These are phyloP conservation scores for Cercospora zeina DNA, from an alignment of 2,329 filamentous ascomycete species.

Conservation along the genomic window DNA sequence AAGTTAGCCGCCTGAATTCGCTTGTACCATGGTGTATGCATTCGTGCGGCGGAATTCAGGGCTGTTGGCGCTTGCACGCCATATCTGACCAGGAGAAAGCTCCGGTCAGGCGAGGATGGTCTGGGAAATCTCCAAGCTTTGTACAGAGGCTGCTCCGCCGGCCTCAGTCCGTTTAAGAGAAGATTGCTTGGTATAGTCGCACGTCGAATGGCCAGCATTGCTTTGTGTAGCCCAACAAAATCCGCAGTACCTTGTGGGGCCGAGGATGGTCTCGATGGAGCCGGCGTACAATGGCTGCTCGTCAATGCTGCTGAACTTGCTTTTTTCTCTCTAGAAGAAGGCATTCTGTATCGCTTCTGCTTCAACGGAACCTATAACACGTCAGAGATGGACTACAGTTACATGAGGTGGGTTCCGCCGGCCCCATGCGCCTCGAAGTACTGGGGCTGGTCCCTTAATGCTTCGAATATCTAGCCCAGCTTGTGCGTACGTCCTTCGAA, in stretches of 20 bases:
- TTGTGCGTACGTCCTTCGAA: constrained; percentile 40
- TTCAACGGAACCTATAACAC: constrained; percentile 26
- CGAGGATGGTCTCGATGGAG: constrained; percentile 32
- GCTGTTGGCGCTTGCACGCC: constrained; percentile 23
- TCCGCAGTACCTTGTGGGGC: constrained; percentile 25
- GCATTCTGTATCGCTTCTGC: not conserved
- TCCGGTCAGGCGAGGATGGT: constrained; percentile 34
- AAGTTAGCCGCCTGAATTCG: not conserved
- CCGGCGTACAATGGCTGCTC: constrained; percentile 17
- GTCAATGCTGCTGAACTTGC: no score
- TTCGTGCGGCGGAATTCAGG: constrained; percentile 36
- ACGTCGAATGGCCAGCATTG: constrained; percentile 31
- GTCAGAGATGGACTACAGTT: no score
- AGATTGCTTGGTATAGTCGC: constrained; percentile 32
- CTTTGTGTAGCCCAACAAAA: constrained; percentile 24
- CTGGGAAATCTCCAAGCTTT: constrained; percentile 24
- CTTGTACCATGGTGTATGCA: constrained; percentile 9
- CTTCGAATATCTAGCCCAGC: constrained; percentile 35
- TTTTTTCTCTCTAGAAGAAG: no score
- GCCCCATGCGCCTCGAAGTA: constrained; percentile 34
- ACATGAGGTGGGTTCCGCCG: no score
- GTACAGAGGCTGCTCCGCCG: constrained; percentile 6
- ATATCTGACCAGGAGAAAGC: no score
- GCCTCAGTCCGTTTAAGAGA: constrained; percentile 32
- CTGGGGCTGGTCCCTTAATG: constrained; percentile 1